Percentiles rank a stretch among this genome's conserved stretches.
Conservation (phyloP, 1,139 yeast species). For the Diutina pseudorugosa region DNA sequence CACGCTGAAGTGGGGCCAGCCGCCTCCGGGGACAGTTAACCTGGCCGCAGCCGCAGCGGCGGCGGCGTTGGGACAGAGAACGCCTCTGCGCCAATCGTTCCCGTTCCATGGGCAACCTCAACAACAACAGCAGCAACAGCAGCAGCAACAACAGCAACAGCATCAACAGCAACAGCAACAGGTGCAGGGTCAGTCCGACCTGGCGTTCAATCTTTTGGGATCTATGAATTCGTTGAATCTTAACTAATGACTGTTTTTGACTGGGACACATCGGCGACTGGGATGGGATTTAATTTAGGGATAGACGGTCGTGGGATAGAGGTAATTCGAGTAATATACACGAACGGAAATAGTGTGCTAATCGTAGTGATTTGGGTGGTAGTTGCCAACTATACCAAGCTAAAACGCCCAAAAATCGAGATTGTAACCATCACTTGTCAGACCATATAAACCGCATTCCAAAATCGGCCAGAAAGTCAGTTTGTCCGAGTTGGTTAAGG, state of each 20-base stretch:
- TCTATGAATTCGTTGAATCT: constrained; percentile 1
- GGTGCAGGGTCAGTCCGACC: not conserved
- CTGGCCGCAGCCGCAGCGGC: constrained; percentile 2
- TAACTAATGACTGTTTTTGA: not conserved
- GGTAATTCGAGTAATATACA: not conserved
- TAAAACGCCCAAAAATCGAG: not conserved
- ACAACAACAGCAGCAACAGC: not conserved
- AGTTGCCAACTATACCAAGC: no score
- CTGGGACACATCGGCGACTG: not conserved
- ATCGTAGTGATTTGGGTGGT: not conserved
- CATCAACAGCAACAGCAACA: not conserved
- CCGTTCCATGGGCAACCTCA: not conserved
- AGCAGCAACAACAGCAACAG: not conserved
- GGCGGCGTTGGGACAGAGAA: not conserved
- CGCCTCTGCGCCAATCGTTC: not conserved
- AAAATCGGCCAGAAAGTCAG: not conserved
- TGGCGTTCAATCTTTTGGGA: not conserved
- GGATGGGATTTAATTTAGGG: not conserved
- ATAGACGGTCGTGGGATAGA: not conserved
- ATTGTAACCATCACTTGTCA: not conserved
- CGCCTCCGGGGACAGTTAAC: not conserved
- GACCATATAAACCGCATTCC: not conserved
- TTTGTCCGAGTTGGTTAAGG: not conserved
- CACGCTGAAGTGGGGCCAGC: not conserved
- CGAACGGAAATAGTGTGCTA: not conserved